Percentiles rank a stretch among this genome's conserved stretches.
phyloP scores from a whole-genome alignment of 148 eudicot species.

The Camellia japonica region DNA sequence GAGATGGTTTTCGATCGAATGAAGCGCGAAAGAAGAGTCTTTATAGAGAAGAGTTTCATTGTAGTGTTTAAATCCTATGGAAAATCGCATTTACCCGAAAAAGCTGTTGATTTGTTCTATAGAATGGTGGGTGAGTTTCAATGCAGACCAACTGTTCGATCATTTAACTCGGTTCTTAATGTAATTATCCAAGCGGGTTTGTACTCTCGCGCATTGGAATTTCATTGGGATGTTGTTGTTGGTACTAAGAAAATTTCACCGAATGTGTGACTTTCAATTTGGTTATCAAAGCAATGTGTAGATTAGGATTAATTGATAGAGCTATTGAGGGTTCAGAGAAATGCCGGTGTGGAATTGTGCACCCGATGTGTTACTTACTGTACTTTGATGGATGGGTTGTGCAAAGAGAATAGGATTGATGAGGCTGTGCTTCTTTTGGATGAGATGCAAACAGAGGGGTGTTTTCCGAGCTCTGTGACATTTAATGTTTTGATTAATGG shows the following conservation, averaged over 20 bases:
- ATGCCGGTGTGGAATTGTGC: constrained; percentile 49
- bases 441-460: constrained; percentile 95
- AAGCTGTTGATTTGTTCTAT: constrained; percentile 61
- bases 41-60: constrained; percentile 65
- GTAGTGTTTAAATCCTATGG: constrained; percentile 66
- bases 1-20: constrained; percentile 59
- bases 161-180: constrained; percentile 80
- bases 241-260: constrained; percentile 37
- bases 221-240: constrained; percentile 47
- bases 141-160: constrained; percentile 57
- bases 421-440: constrained; percentile 81
- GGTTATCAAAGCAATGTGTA: constrained; percentile 68
- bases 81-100: constrained; percentile 44
- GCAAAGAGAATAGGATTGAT: constrained; percentile 67
- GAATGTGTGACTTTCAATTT: constrained; percentile 67
- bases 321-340: constrained; percentile 69
- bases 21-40: constrained; percentile 61
- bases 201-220: constrained; percentile 54
- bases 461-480: constrained; percentile 54
- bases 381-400: constrained; percentile 92
- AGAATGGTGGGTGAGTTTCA: constrained; percentile 65
- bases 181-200: constrained; percentile 52
- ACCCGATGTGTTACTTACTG: constrained; percentile 81
- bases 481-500: constrained; percentile 80
- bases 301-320: constrained; percentile 51